Percentiles rank a stretch among this genome's conserved stretches.
Conservation (phyloP, 164 flowering plant species). For the Vitis labrusca region DNA sequence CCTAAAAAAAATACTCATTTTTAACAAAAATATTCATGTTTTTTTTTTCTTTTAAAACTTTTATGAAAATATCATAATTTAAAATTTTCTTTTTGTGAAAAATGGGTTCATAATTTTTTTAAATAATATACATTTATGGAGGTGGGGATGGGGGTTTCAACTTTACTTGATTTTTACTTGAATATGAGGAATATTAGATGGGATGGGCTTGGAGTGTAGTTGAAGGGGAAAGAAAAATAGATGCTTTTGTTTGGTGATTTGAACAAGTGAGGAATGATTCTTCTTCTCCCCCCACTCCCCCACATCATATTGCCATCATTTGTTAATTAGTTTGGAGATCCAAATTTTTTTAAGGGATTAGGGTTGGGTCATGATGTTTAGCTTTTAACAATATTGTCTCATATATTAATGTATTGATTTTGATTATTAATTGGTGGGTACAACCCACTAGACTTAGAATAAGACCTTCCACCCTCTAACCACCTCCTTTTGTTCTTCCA, state of each 20-base stretch:
- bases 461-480: background rate
- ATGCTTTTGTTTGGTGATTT: conserved; percentile 5
- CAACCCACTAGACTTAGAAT: background rate
- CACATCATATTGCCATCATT: background rate
- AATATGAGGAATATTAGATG: background rate
- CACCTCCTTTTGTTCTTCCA: background rate
- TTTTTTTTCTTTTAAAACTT: too few species aligned
- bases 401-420: background rate
- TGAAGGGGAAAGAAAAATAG: conserved; percentile 4
- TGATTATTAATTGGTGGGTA: background rate
- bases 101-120: too few species aligned
- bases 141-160: too few species aligned
- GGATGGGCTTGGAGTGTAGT: conserved; percentile 11
- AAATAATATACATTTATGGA: too few species aligned
- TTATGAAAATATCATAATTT: too few species aligned
- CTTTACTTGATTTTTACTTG: too few species aligned
- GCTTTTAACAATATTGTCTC: background rate
- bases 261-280: background rate
- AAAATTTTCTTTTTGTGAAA: too few species aligned
- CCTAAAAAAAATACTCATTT: too few species aligned
- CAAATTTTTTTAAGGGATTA: background rate
- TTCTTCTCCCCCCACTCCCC: background rate
- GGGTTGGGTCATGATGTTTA: background rate
- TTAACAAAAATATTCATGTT: too few species aligned
- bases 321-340: background rate